These are phyloP conservation scores for Kodamaea neixiangensis DNA, from an alignment of 805 yeast genomes.

Conservation along the genomic window DNA sequence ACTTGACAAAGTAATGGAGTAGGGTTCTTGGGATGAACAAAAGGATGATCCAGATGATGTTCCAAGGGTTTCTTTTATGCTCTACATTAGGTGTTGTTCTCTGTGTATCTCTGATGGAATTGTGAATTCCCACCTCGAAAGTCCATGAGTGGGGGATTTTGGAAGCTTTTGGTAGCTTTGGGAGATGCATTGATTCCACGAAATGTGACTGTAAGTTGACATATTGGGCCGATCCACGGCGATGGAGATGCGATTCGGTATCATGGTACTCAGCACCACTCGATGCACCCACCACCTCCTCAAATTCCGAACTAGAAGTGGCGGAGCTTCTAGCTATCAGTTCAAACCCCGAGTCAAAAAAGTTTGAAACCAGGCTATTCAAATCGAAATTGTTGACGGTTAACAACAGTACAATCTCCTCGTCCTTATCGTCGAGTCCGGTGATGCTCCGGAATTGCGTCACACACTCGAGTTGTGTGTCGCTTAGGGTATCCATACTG, in stretches of 20 bases:
- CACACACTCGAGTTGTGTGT: constrained; percentile 18
- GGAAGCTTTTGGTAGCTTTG: constrained; percentile 43
- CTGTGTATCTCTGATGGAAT: constrained; percentile 24
- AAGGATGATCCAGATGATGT: constrained; percentile 51
- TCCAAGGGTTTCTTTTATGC: constrained; percentile 16
- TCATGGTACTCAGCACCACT: constrained; percentile 17
- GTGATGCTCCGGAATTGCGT: constrained; percentile 54
- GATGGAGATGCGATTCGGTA: constrained; percentile 1
- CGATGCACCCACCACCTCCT: constrained; percentile 10
- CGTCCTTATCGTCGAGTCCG: constrained; percentile 47
- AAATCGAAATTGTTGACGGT: constrained; percentile 59
- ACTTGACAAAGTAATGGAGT: constrained; percentile 34
- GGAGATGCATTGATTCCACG: constrained; percentile 26
- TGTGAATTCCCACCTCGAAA: constrained; percentile 42
- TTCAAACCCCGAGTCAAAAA: constrained; percentile 53
- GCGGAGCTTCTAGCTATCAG: constrained; percentile 4
- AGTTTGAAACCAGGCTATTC: constrained; percentile 60
- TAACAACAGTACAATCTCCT: constrained; percentile 48
- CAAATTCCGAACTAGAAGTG: constrained; percentile 11
- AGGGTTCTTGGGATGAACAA: constrained; percentile 53
- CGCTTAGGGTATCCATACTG: constrained; percentile 1
- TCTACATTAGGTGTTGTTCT: not conserved
- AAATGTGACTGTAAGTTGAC: constrained; percentile 28
- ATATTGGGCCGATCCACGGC: constrained; percentile 5
- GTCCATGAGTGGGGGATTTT: constrained; percentile 42